These are phyloP conservation scores for Cenchrus fungigraminus DNA, from an alignment of 176 grass and related monocot species.

Conservation along the genomic window DNA sequence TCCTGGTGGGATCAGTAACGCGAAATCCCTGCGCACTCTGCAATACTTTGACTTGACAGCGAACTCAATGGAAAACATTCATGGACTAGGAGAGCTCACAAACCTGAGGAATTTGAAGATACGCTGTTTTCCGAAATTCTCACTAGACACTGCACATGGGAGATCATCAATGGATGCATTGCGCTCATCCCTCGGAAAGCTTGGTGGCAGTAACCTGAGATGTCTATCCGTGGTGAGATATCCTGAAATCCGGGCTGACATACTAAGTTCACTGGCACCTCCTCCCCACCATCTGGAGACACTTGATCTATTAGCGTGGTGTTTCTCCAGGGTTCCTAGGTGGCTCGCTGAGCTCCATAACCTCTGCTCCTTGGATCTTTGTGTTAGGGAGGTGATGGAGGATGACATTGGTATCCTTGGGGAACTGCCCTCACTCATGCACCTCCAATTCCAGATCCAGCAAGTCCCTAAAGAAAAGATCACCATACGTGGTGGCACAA, in stretches of 20 bases:
- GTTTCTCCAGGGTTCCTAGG: constrained; percentile 12
- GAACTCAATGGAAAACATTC: constrained; percentile 31
- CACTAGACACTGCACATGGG: background rate
- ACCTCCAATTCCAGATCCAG: constrained; percentile 15
- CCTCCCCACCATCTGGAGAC: constrained; percentile 8
- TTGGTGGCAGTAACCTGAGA: constrained; percentile 19
- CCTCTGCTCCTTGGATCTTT: constrained; percentile 17
- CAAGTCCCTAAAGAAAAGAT: constrained; percentile 21
- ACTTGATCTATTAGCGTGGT: constrained; percentile 27
- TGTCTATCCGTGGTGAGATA: background rate
- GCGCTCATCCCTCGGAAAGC: constrained; percentile 9
- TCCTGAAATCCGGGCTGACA: constrained; percentile 27
- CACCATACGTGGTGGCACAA: background rate
- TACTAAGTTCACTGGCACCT: background rate
- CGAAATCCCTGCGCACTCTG: constrained; percentile 10
- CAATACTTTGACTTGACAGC: background rate
- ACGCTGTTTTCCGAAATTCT: background rate
- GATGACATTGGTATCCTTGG: constrained; percentile 1
- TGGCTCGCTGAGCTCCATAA: constrained; percentile 28
- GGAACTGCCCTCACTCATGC: constrained; percentile 14
- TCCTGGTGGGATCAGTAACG: background rate
- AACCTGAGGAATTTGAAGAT: constrained; percentile 19
- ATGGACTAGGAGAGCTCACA: background rate
- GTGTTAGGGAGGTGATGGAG: constrained; percentile 9
- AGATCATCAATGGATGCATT: constrained; percentile 10